Evolutionary conservation across 2,329 filamentous ascomycete genomes (phyloP), one percentile per base, ranked within the genome.

Genomic region (Beauveria caledonica): DNA sequence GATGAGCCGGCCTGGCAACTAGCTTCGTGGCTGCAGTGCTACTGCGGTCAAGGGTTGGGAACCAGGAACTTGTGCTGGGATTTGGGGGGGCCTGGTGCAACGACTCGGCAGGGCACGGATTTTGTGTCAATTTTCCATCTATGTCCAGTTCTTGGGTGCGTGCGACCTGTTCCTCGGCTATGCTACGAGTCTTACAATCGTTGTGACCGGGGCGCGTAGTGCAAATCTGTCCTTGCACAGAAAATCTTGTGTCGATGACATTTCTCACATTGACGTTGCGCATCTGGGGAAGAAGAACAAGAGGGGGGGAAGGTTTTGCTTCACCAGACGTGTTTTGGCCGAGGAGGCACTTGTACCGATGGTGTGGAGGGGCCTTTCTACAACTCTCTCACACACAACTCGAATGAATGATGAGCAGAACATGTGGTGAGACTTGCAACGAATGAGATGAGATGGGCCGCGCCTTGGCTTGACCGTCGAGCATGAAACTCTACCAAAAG

Each of bases 161-260:
- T 45, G 52, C 39, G 33, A 29, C 45, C 55, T 19, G 55, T 58
- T 58, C 55, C 45, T 58, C 55, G 55, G 55, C 23, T 42, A 58
- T 21, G 40, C 36, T 13, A 23, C 45, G 45, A 42, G 54, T 48
- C 48, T 48, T 57, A 55, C 52, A 25, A 33, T 13, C 29, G 29
- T 33, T 33, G 29, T 33, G 29, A 5, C 11, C 29, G 4, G 29
- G 29, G 29, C 3, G 29, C 11, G 29, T 33, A 5, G 29, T 33
- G 29, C 29, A 33, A 33, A 33, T 33, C 29, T 33, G 29, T 13
- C 11, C 29, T 33, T 33, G 29, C 29, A 33, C 29, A 33, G 29
- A 5, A 33, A 33, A 33, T 13, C 29, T 5, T 33, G 29, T 33
- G 29, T 13, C 29, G 29, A 33, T 4, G 29, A 33, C 29, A 2